Evolutionary conservation across 306 rosid genomes (phyloP).

Genomic region (Vigna hirtella): DNA sequence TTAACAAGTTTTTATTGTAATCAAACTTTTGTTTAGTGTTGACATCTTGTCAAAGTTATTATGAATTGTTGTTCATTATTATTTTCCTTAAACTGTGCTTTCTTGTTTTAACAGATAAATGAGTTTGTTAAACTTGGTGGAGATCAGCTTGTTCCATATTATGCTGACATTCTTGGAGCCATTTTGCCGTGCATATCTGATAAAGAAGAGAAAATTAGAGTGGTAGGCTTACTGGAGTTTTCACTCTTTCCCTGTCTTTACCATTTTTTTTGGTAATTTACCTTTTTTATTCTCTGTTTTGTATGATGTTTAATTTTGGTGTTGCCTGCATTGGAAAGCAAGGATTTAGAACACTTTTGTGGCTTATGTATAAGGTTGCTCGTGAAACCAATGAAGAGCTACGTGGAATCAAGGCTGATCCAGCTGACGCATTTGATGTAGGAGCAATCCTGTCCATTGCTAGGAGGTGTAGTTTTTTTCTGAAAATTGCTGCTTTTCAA

Average conservation of each 20-base stretch:
- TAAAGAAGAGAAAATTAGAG: constrained; percentile 99
- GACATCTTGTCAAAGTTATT: constrained; percentile 22
- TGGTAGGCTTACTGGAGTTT: constrained; percentile 60
- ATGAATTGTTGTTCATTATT: constrained; percentile 32
- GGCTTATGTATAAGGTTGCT: constrained; percentile 73
- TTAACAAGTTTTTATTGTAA: constrained; percentile 29
- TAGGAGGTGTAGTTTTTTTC: constrained; percentile 69
- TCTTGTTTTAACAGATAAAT: constrained; percentile 66
- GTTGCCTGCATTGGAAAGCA: constrained; percentile 25
- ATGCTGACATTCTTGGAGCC: constrained; percentile 95
- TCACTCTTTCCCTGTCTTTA: constrained; percentile 14
- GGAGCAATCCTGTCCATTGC: constrained; percentile 89
- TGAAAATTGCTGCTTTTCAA: constrained; percentile 48
- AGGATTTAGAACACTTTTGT: constrained; percentile 29
- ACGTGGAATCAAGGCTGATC: constrained; percentile 73
- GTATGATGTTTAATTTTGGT: not conserved
- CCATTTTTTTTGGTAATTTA: constrained; percentile 2
- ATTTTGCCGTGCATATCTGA: constrained; percentile 97
- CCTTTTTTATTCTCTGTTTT: constrained; percentile 1
- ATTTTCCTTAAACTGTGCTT: constrained; percentile 36
- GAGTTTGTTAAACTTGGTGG: constrained; percentile 99
- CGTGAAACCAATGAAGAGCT: constrained; percentile 97
- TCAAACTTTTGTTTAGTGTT: constrained; percentile 15
- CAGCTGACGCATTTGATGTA: constrained; percentile 86
- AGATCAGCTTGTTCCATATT: constrained; percentile 95